Evolutionary conservation across 257 asterid genomes (phyloP).

Genomic region (Striga asiatica): DNA sequence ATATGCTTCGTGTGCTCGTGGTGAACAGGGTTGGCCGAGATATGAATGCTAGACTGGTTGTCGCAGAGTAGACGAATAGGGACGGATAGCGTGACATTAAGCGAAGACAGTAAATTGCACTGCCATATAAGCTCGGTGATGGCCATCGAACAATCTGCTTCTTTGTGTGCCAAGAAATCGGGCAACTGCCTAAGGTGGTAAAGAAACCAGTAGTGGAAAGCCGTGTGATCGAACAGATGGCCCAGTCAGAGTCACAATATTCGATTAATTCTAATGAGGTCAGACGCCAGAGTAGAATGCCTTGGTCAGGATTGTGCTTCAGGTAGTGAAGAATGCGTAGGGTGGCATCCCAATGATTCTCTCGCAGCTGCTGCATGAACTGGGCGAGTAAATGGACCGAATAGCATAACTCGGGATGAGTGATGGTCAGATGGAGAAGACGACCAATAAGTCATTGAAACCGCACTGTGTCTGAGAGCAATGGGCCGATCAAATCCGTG

Average conservation of each 20-base stretch:
- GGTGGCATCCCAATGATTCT: background rate
- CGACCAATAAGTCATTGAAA: background rate
- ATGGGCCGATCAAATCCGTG: background rate
- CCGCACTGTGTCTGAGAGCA: background rate
- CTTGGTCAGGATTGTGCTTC: background rate
- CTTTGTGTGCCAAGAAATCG: background rate
- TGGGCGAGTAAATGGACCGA: background rate
- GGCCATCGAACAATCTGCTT: background rate
- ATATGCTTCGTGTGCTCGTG: no score
- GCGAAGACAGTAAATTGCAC: no score
- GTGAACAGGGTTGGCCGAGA: no score
- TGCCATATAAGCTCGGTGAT: background rate
- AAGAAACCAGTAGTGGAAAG: background rate
- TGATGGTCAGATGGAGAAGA: background rate
- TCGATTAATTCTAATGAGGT: background rate
- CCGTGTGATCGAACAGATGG: background rate
- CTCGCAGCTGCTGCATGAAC: no score
- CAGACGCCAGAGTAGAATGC: background rate
- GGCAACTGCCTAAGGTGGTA: background rate
- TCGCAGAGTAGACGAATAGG: no score
- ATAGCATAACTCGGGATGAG: no score
- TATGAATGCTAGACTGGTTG: no score
- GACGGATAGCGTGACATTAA: no score
- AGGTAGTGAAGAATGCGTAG: background rate
- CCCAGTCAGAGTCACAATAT: constrained; percentile 1